Evolutionary conservation across 1,139 yeast genomes (phyloP).

Genomic region (Ashbya aceris): DNA sequence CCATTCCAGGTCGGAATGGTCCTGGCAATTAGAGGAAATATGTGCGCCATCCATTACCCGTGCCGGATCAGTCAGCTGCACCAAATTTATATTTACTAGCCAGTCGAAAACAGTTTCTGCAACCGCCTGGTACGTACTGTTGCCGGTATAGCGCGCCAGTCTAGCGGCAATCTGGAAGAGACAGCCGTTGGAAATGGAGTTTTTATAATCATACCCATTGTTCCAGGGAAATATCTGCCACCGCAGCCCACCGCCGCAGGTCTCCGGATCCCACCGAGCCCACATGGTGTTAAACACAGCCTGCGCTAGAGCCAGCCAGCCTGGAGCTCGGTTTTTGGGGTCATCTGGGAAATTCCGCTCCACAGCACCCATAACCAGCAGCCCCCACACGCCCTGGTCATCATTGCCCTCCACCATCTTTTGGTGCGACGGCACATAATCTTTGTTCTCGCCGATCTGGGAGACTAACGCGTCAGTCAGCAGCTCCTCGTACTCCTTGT

Average conservation of each 20-base stretch:
- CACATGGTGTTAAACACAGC: slow-evolving; percentile 88
- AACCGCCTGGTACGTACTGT: slow-evolving; percentile 66
- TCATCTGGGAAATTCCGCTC: slow-evolving; percentile 49
- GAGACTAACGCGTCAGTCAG: slow-evolving; percentile 42
- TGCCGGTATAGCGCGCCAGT: slow-evolving; percentile 72
- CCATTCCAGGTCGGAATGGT: slow-evolving; percentile 46
- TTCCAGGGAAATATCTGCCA: slow-evolving; percentile 98
- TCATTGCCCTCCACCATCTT: slow-evolving; percentile 60
- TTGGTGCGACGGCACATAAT: slow-evolving; percentile 52
- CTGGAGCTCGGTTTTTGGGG: slow-evolving; percentile 26
- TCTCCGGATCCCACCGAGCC: slow-evolving; percentile 66
- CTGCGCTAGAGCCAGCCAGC: slow-evolving; percentile 70
- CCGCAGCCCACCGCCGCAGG: slow-evolving; percentile 83
- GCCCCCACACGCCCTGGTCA: slow-evolving; percentile 67
- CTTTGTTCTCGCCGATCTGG: slow-evolving; percentile 45
- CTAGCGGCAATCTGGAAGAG: slow-evolving; percentile 83
- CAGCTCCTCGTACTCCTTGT: slow-evolving; percentile 34
- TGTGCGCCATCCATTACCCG: slow-evolving; percentile 55
- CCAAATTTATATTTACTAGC: slow-evolving; percentile 55
- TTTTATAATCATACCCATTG: slow-evolving; percentile 86
- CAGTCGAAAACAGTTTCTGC: slow-evolving; percentile 77
- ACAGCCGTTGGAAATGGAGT: slow-evolving; percentile 84
- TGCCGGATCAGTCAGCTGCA: slow-evolving; percentile 40
- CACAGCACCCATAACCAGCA: slow-evolving; percentile 51
- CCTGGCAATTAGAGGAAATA: slow-evolving; percentile 39